Evolutionary conservation across 805 yeast genomes (phyloP).

Genomic region (Pichia thaimueangensis): DNA sequence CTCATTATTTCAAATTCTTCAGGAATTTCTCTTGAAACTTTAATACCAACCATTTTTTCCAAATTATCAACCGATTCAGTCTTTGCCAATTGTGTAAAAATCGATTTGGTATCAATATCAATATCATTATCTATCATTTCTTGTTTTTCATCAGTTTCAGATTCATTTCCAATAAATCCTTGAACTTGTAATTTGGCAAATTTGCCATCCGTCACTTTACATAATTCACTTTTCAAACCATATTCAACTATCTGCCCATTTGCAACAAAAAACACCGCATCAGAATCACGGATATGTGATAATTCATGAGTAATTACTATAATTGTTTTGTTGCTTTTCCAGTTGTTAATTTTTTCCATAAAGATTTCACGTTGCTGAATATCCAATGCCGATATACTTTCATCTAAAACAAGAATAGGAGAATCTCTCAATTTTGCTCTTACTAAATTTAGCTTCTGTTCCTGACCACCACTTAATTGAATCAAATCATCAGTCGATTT

Average conservation of each 20-base stretch:
- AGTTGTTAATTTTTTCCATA: slow-evolving; percentile 43
- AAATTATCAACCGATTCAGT: background rate
- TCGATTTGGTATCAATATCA: too few species aligned
- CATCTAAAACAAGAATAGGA: slow-evolving; percentile 78
- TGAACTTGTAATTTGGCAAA: slow-evolving; percentile 14
- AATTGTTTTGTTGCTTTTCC: slow-evolving; percentile 70
- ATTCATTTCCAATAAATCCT: too few species aligned
- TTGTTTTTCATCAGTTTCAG: too few species aligned
- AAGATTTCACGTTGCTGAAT: slow-evolving; percentile 37
- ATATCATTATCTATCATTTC: too few species aligned
- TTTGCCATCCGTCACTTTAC: slow-evolving; percentile 13
- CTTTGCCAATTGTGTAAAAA: slow-evolving; percentile 1
- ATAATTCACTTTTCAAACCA: slow-evolving; percentile 35
- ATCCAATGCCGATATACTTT: slow-evolving; percentile 80
- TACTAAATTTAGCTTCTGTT: slow-evolving; percentile 77
- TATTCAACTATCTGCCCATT: slow-evolving; percentile 47
- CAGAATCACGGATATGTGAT: slow-evolving; percentile 44
- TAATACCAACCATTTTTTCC: background rate
- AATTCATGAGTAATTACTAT: slow-evolving; percentile 77
- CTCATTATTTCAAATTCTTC: too few species aligned
- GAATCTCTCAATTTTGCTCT: slow-evolving; percentile 71
- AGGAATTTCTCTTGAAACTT: too few species aligned
- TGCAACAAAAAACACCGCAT: slow-evolving; percentile 52
- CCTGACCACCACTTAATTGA: slow-evolving; percentile 83
- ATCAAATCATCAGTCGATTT: slow-evolving; percentile 14